Conservation (phyloP, 1,284 basidiomycete genomes). For the Fomitopsis schrenkii region DNA sequence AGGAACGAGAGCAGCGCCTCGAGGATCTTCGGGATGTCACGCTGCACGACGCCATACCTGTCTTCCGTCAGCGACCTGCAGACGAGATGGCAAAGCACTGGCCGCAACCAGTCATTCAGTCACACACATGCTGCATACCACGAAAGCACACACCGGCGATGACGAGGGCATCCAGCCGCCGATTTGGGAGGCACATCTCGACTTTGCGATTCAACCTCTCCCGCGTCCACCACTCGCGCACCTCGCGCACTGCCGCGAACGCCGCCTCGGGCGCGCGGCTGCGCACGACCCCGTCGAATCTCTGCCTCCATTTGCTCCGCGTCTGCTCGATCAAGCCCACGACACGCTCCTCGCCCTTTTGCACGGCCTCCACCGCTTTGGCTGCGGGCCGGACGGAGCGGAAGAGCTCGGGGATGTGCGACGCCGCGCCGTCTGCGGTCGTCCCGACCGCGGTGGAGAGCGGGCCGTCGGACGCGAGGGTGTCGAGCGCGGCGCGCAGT, state of each 20-base stretch:
- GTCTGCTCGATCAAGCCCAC: conserved; percentile 11
- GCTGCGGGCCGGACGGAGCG: conserved; percentile 37
- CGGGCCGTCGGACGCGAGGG: conserved; percentile 54
- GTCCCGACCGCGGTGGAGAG: conserved; percentile 45
- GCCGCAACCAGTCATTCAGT: neutral
- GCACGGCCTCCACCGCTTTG: conserved; percentile 16
- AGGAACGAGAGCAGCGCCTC: conserved; percentile 73
- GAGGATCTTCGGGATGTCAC: conserved; percentile 76
- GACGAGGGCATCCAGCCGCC: conserved; percentile 54
- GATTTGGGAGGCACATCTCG: conserved; percentile 51
- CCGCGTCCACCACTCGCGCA: conserved; percentile 50
- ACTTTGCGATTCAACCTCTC: conserved; percentile 50
- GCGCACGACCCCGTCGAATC: conserved; percentile 7
- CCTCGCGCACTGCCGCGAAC: conserved; percentile 17
- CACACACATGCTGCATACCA: neutral
- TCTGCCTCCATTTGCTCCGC: conserved; percentile 16
- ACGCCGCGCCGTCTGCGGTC: conserved; percentile 37
- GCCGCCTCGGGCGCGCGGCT: conserved; percentile 29
- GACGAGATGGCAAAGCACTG: conserved; percentile 68
- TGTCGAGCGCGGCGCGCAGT: conserved; percentile 45
- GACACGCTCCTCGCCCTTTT: conserved; percentile 21
- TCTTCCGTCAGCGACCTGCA: conserved; percentile 77
- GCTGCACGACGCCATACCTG: conserved; percentile 76
- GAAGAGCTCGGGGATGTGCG: conserved; percentile 58
- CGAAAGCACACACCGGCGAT: conserved; percentile 45